A percentile compares a stretch with the other conserved stretches of the same genome.
Conservation (phyloP, 306 rosid species). For the Leucaena leucocephala region DNA sequence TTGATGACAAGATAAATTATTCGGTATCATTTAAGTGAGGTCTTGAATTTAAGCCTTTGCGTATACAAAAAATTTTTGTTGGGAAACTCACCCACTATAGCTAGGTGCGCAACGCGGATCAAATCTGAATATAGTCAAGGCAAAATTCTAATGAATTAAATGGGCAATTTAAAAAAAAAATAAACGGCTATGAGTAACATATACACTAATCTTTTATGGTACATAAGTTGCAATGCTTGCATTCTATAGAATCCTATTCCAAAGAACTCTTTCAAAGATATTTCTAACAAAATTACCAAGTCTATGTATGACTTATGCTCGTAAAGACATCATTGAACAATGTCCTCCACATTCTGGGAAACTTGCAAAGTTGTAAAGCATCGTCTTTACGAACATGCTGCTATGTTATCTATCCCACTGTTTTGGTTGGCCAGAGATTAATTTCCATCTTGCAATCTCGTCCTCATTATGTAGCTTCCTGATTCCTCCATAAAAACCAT, state of each 20-base stretch:
- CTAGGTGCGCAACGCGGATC: too few species aligned
- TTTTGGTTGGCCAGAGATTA: slow-evolving; percentile 64
- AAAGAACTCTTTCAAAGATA: neutral
- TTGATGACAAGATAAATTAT: too few species aligned
- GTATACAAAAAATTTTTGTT: too few species aligned
- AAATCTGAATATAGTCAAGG: too few species aligned
- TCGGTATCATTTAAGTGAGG: too few species aligned
- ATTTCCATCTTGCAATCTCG: slow-evolving; percentile 75
- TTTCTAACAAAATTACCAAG: neutral
- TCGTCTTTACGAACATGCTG: neutral
- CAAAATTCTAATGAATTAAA: too few species aligned
- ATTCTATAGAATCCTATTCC: neutral
- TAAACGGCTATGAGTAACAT: neutral
- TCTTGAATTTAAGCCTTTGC: too few species aligned
- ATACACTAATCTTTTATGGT: neutral
- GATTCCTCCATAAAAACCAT: slow-evolving; percentile 89
- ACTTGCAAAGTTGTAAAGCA: slow-evolving; percentile 33
- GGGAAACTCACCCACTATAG: too few species aligned
- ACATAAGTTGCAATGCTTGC: slow-evolving; percentile 19
- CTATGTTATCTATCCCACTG: slow-evolving; percentile 42
- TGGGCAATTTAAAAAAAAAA: too few species aligned
- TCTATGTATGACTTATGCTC: slow-evolving; percentile 22
- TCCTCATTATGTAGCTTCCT: slow-evolving; percentile 67
- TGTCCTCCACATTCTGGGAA: slow-evolving; percentile 20
- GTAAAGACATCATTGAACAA: slow-evolving; percentile 24